A percentile compares a stretch with the other conserved stretches of the same genome.
Conservation (phyloP, 1,139 yeast genomes). For the Taiozyma sp. region DNA sequence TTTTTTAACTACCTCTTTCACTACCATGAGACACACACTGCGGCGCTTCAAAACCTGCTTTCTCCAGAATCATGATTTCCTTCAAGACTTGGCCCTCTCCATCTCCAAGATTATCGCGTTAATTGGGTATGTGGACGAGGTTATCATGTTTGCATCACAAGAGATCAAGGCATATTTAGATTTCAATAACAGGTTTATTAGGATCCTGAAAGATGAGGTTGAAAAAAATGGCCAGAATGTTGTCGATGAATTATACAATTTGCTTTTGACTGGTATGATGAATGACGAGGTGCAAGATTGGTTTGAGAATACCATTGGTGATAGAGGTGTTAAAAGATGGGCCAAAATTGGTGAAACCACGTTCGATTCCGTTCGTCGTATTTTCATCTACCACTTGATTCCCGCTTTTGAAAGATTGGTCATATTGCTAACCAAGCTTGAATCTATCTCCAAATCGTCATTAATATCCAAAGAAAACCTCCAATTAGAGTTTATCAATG, state of each 20-base stretch:
- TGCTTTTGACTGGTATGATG: constrained; percentile 55
- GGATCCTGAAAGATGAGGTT: constrained; percentile 23
- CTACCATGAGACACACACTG: constrained; percentile 18
- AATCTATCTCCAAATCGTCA: constrained; percentile 30
- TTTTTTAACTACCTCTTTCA: constrained; percentile 17
- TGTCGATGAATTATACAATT: constrained; percentile 39
- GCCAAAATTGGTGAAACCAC: constrained; percentile 42
- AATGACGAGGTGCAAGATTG: constrained; percentile 43
- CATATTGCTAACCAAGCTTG: constrained; percentile 42
- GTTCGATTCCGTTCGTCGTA: constrained; percentile 45
- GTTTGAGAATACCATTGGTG: constrained; percentile 54
- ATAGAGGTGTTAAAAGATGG: constrained; percentile 63
- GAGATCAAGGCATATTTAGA: constrained; percentile 41
- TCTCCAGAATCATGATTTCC: constrained; percentile 7
- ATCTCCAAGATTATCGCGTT: constrained; percentile 29
- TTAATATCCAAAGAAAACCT: constrained; percentile 30
- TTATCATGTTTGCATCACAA: constrained; percentile 31
- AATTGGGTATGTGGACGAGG: constrained; percentile 36
- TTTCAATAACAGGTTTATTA: constrained; percentile 34
- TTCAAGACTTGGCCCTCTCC: constrained; percentile 27
- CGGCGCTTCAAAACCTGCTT: constrained; percentile 11
- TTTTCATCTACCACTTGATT: constrained; percentile 45
- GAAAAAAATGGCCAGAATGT: constrained; percentile 22
- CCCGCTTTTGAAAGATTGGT: constrained; percentile 58
- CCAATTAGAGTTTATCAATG: constrained; percentile 30